A percentile compares a stretch with the other conserved stretches of the same genome.
Evolutionary conservation across 2,329 filamentous ascomycete species (phyloP).

Genomic region (Zalaria sp.): DNA sequence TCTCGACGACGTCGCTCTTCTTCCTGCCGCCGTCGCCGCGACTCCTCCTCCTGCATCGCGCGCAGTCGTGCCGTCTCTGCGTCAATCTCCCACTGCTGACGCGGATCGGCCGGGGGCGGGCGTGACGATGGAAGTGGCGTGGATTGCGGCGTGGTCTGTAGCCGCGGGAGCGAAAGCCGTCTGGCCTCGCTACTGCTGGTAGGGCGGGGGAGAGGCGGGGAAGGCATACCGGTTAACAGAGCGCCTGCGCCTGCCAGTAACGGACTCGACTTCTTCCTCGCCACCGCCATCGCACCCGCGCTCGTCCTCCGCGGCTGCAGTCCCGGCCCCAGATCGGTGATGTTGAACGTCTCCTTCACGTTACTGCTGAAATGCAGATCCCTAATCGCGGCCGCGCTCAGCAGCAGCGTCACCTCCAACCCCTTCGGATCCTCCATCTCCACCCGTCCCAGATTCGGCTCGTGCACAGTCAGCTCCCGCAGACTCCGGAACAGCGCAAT

Average conservation of each 20-base stretch:
- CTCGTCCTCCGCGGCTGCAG: slow-evolving; percentile 7
- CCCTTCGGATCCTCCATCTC: slow-evolving; percentile 93
- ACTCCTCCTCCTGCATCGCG: slow-evolving; percentile 27
- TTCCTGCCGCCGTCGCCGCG: slow-evolving; percentile 18
- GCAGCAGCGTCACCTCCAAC: slow-evolving; percentile 64
- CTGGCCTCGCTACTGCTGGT: slow-evolving; percentile 7
- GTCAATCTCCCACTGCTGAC: slow-evolving; percentile 37
- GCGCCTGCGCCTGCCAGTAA: too few relatives aligned
- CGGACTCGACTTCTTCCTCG: too few relatives aligned
- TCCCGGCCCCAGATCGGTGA: slow-evolving; percentile 31
- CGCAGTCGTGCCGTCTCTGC: slow-evolving; percentile 34
- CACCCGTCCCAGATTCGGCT: slow-evolving; percentile 79
- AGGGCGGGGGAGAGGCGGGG: slow-evolving; percentile 5
- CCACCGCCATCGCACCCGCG: background rate
- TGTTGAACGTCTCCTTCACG: slow-evolving; percentile 66
- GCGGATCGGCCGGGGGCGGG: slow-evolving; percentile 33
- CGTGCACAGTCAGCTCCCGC: slow-evolving; percentile 75
- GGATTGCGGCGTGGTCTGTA: slow-evolving; percentile 12
- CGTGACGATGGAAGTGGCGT: slow-evolving; percentile 7
- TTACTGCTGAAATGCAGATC: slow-evolving; percentile 47
- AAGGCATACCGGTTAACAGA: background rate
- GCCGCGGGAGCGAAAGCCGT: slow-evolving; percentile 13
- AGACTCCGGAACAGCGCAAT: slow-evolving; percentile 71
- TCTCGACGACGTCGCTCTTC: slow-evolving; percentile 39
- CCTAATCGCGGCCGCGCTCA: slow-evolving; percentile 45